Evolutionary conservation across 2,329 filamentous ascomycete genomes (phyloP), one percentile per base, ranked within the genome.

Genomic region (Stemphylium lycopersici): DNA sequence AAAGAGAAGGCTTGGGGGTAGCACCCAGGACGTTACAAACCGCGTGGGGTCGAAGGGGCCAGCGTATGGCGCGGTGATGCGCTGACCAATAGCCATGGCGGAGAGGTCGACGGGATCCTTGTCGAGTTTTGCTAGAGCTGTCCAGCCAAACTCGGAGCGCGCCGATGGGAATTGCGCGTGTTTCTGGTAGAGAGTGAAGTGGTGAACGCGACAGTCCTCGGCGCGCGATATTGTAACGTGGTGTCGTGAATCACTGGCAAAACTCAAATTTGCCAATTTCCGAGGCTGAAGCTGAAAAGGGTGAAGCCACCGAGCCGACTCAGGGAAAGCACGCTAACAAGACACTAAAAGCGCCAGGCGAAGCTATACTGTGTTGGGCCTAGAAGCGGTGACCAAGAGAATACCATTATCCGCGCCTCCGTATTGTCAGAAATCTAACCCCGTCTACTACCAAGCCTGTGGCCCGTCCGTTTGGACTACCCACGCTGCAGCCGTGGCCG

Each of bases 11-110:
- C 81, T 81, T 0, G 90, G 89, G 20, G 85, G 76, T n/a, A 96
- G 75, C 7, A 93, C 74, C 90, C 90, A 96, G 12, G 90, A 96
- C 13, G 90, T 95, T 73, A 87, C 85, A 77, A 90, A 92, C 53
- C 88, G 82, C 37, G 83, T 74, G 24, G 73, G 68, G 65, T 82
- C 80, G 55, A 79, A 76, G 13, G 47, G 51, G 16, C 56, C 62
- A 59, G 78, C 69, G 56, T 62, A 60, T 8, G 62, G 56, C 15
- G 58, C 43, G 22, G 61, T 55, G 39, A 68, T 56, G 20, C 61
- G 61, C 48, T 55, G 63, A 50, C 61, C 65, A 55, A 67, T 52
- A 44, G 66, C 56, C 70, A 74, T 74, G 39, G 32, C 44, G 56
- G 36, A 48, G 52, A 49, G 37, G 42, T 31, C 4, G 18, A 32